Evolutionary conservation across 441 rosid genomes (phyloP), one percentile per base, ranked within the genome.

Genomic region (Brassica hybrid): DNA sequence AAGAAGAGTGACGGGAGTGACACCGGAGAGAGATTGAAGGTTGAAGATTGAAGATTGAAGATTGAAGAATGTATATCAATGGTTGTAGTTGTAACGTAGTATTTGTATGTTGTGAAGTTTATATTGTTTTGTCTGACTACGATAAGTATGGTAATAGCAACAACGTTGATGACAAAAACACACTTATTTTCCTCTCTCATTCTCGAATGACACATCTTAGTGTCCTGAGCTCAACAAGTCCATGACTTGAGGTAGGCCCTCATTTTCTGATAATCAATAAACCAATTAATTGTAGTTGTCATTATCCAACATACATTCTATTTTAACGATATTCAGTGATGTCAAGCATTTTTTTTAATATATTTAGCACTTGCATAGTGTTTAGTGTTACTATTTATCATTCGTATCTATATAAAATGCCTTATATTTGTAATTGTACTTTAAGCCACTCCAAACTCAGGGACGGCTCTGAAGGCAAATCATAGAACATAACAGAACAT

Each of bases 11-110:
- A 81, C 90, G 3, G 87, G 91, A 67, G 94, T 88, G 80, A 93
- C 93, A 5, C 97, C 95, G 0, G 98, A 93, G 78, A 85, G 97
- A 83, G 97, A 96, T 78, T 93, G 84, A 87, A 32, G 77, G n/a
- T n/a, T n/a, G n/a, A n/a, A n/a, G n/a, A n/a, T n/a, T n/a, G 34
- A 30, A 30, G 34, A 5, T 30, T 93, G 84, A 87, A 57, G 16
- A 5, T 65, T 65, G 62, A 58, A 58, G 8, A 27, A 72, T 73
- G 81, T 78, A 78, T 50, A 78, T 66, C 65, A 50, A 6, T 59
- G 76, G 60, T 60, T 7, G 71, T 71, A 63, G 75, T 65, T 19
- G 67, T 77, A 45, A 57, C 61, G n/a, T 57, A 57, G 62, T 19
- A 12, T 63, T 45, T 45, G 73, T 58, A 21, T 77, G 11, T 65